A percentile compares a stretch with the other conserved stretches of the same genome.
phyloP scores from a whole-genome alignment of 2,329 filamentous ascomycete species.

The Aspergillus japonicus region DNA sequence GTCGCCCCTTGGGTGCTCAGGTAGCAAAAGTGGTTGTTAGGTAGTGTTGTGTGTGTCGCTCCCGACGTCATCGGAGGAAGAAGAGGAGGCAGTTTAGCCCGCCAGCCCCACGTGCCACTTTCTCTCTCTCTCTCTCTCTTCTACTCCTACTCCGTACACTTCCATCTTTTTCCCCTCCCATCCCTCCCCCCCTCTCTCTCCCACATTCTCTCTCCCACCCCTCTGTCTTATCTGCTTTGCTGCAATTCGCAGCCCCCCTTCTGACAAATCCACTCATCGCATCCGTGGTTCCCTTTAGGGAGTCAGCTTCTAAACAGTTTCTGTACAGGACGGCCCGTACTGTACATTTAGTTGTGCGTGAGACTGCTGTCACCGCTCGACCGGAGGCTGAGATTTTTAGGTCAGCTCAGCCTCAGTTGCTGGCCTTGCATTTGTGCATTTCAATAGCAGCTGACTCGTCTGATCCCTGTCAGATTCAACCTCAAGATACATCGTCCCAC shows the following conservation, averaged over 20 bases:
- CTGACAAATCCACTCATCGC: no score
- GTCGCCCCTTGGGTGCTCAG: not conserved
- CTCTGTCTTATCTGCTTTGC: no score
- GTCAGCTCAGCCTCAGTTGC: constrained; percentile 10
- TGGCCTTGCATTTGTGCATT: not conserved
- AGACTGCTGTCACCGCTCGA: no score
- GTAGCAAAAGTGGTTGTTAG: not conserved
- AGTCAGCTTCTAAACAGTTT: not conserved
- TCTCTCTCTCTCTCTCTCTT: constrained; percentile 4
- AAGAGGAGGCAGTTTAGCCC: not conserved
- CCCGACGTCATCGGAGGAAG: constrained; percentile 26
- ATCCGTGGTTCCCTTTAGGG: no score
- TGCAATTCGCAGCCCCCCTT: no score
- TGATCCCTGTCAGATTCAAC: not conserved
- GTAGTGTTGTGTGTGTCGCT: not conserved
- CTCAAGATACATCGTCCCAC: not conserved
- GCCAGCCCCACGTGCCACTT: constrained; percentile 20
- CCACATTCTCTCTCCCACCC: not conserved
- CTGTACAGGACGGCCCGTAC: no score
- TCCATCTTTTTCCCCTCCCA: no score
- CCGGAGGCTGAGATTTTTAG: constrained; percentile 6
- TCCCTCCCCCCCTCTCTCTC: not conserved
- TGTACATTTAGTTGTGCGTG: no score
- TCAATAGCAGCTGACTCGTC: constrained; percentile 7
- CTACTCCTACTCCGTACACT: no score